These are phyloP conservation scores for Leptographium lundbergii DNA, from an alignment of 2,329 filamentous ascomycete species.

Conservation along the genomic window DNA sequence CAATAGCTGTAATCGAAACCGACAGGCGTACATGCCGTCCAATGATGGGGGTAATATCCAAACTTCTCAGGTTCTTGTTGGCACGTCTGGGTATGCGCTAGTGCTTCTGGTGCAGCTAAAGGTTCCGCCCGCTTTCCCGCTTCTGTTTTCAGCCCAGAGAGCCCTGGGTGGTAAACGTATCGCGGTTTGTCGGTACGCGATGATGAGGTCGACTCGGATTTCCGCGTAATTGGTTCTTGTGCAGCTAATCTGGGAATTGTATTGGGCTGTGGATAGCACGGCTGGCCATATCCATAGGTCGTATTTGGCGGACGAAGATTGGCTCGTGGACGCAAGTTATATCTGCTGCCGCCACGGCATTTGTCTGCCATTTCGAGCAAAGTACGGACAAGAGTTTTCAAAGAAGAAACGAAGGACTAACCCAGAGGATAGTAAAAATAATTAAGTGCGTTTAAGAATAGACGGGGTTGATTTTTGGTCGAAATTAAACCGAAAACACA, in stretches of 20 bases:
- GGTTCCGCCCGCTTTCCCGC: neutral
- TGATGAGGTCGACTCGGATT: no score
- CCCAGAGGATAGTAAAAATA: neutral
- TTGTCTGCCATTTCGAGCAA: neutral
- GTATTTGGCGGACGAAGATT: neutral
- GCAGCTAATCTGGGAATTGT: neutral
- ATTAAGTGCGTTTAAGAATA: neutral
- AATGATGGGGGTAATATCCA: neutral
- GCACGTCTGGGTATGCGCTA: neutral
- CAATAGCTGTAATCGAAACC: neutral
- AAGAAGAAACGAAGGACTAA: neutral
- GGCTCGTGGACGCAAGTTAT: no score
- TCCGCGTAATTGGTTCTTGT: neutral
- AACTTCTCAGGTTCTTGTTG: neutral
- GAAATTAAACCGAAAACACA: no score
- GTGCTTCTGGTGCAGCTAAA: neutral
- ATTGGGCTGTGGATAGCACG: neutral
- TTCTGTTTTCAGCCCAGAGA: no score
- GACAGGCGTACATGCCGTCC: neutral
- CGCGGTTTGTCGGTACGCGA: no score
- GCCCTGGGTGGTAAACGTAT: no score
- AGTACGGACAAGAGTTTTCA: neutral
- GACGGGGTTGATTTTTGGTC: neutral
- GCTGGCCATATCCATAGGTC: neutral
- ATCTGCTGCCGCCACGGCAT: no score